Conservation (phyloP, 1,139 yeast species). For the Candida albicans region DNA sequence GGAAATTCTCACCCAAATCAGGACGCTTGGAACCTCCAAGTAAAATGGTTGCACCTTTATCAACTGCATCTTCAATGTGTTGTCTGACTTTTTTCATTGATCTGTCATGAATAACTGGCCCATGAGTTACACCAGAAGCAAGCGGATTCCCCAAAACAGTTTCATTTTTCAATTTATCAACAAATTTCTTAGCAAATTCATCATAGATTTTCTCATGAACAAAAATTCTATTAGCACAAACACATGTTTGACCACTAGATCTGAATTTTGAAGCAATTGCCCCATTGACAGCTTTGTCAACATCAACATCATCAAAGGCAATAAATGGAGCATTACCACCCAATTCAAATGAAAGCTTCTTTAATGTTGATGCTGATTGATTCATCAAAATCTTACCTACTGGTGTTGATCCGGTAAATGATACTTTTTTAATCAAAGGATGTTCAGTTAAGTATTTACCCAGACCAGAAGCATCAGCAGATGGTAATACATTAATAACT, state of each 20-base stretch:
- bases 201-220: slow-evolving; percentile 75
- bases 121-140: slow-evolving; percentile 67
- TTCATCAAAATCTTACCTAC: slow-evolving; percentile 80
- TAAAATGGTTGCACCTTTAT: slow-evolving; percentile 67
- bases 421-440: slow-evolving; percentile 65
- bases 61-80: slow-evolving; percentile 73
- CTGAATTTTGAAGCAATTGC: slow-evolving; percentile 61
- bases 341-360: slow-evolving; percentile 81
- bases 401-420: slow-evolving; percentile 88
- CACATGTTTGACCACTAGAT: slow-evolving; percentile 88
- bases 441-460: slow-evolving; percentile 75
- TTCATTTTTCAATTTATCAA: slow-evolving; percentile 46
- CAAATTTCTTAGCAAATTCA: slow-evolving; percentile 42
- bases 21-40: slow-evolving; percentile 64
- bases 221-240: slow-evolving; percentile 81
- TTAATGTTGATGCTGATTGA: slow-evolving; percentile 74
- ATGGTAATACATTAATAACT: slow-evolving; percentile 66
- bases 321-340: slow-evolving; percentile 96
- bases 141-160: slow-evolving; percentile 77
- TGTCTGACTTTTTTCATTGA: slow-evolving; percentile 67
- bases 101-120: slow-evolving; percentile 71
- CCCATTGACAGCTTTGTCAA: slow-evolving; percentile 75
- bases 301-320: slow-evolving; percentile 79
- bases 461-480: slow-evolving; percentile 56
- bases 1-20: slow-evolving; percentile 74